Conservation (phyloP, 208 protist species). For the Crithidia brevicula region DNA sequence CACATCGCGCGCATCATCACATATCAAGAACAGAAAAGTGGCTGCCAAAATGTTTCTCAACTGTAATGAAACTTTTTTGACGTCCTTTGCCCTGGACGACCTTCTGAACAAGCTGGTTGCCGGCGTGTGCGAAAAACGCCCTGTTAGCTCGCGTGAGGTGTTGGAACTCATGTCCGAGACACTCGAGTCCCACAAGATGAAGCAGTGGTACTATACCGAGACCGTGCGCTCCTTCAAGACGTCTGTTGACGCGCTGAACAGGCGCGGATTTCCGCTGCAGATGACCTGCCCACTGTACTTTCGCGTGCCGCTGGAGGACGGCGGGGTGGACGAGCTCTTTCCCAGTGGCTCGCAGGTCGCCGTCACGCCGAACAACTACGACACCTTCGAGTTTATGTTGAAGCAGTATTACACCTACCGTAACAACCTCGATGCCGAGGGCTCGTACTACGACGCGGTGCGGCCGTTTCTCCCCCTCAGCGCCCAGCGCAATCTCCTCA, state of each 20-base stretch:
- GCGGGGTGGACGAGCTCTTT: slow-evolving; percentile 59
- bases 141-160: slow-evolving; percentile 31
- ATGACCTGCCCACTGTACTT: slow-evolving; percentile 52
- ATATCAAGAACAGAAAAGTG: background rate
- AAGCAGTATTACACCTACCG: slow-evolving; percentile 27
- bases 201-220: slow-evolving; percentile 34
- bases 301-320: slow-evolving; percentile 51
- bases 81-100: slow-evolving; percentile 32
- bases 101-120: slow-evolving; percentile 35
- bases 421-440: slow-evolving; percentile 15
- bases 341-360: slow-evolving; percentile 47
- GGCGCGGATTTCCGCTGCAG: slow-evolving; percentile 35
- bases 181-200: slow-evolving; percentile 32
- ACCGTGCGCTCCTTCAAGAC: slow-evolving; percentile 36
- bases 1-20: background rate
- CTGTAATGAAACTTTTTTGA: slow-evolving; percentile 31
- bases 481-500: slow-evolving; percentile 40
- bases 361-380: slow-evolving; percentile 62
- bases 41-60: slow-evolving; percentile 21
- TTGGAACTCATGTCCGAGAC: slow-evolving; percentile 29
- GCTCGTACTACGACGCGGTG: slow-evolving; percentile 32
- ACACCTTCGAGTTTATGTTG: slow-evolving; percentile 44
- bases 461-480: slow-evolving; percentile 36
- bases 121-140: slow-evolving; percentile 30
- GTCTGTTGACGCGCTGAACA: slow-evolving; percentile 22